Conservation (phyloP, 2,329 filamentous ascomycete species). For the Xylariaceae sp. region DNA sequence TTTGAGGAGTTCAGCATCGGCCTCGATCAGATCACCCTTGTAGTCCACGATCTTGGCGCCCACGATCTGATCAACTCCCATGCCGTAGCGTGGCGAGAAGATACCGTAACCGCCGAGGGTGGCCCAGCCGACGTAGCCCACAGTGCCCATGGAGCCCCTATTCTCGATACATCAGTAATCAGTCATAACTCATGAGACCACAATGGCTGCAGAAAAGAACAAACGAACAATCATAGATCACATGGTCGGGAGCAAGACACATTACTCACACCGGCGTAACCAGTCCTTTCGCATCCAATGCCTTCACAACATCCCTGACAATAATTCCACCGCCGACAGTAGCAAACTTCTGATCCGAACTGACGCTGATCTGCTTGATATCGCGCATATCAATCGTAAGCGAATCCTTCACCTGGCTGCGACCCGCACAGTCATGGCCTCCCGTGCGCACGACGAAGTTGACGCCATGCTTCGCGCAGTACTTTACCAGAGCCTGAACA, state of each 20-base stretch:
- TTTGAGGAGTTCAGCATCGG: constrained; percentile 34
- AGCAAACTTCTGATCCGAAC: constrained; percentile 26
- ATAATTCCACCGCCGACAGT: constrained; percentile 35
- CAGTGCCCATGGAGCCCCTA: constrained; percentile 21
- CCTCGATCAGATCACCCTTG: constrained; percentile 34
- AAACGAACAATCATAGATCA: not conserved
- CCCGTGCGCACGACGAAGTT: constrained; percentile 30
- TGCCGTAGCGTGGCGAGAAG: constrained; percentile 29
- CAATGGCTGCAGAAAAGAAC: not conserved
- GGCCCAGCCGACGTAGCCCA: constrained; percentile 33
- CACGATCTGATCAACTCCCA: constrained; percentile 35
- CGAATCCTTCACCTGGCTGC: constrained; percentile 25
- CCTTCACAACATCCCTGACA: constrained; percentile 24
- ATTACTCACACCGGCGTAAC: constrained; percentile 23
- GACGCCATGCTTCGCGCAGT: constrained; percentile 15
- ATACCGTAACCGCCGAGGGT: constrained; percentile 32
- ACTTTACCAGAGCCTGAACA: constrained; percentile 18
- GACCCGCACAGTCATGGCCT: constrained; percentile 33
- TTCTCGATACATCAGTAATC: not conserved
- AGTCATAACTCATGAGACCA: not conserved
- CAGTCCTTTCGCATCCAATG: constrained; percentile 28
- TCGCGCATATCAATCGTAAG: constrained; percentile 37
- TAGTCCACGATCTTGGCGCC: constrained; percentile 36
- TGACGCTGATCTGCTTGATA: constrained; percentile 30
- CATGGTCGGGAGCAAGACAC: not conserved